phyloP scores from a whole-genome alignment of 176 grass and related monocot genomes.

The Rhynchospora tenuis region DNA sequence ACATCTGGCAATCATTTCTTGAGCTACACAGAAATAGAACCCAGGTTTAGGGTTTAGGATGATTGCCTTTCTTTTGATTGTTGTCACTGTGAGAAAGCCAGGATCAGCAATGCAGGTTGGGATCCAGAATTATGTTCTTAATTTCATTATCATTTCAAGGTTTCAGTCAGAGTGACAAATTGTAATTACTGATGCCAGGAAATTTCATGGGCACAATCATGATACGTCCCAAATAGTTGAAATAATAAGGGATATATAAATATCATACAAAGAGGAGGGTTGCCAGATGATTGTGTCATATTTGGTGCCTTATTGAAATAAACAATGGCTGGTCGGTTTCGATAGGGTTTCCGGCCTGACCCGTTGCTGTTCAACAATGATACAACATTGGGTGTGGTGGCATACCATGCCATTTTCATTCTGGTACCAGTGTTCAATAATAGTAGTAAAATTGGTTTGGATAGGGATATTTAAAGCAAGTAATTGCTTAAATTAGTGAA shows the following conservation, averaged over 20 bases:
- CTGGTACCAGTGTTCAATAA: not conserved
- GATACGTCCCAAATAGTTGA: not conserved
- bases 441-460: not conserved
- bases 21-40: not conserved
- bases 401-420: conserved; percentile 20
- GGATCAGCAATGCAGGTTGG: not conserved
- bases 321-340: not conserved
- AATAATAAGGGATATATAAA: not conserved
- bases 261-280: not conserved
- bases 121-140: not conserved
- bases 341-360: not conserved
- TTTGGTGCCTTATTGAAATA: not conserved
- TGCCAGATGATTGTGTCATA: not conserved
- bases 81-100: not conserved
- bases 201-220: not conserved
- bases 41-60: not conserved
- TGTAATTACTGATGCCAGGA: not conserved
- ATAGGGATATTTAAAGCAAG: conserved; percentile 6
- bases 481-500: conserved; percentile 1
- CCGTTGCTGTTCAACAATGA: not conserved
- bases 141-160: not conserved
- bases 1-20: not conserved
- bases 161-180: not conserved
- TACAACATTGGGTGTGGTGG: not conserved
- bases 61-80: not conserved